Conservation (phyloP, 2,329 filamentous ascomycete genomes). For the Aspergillus flavus region DNA sequence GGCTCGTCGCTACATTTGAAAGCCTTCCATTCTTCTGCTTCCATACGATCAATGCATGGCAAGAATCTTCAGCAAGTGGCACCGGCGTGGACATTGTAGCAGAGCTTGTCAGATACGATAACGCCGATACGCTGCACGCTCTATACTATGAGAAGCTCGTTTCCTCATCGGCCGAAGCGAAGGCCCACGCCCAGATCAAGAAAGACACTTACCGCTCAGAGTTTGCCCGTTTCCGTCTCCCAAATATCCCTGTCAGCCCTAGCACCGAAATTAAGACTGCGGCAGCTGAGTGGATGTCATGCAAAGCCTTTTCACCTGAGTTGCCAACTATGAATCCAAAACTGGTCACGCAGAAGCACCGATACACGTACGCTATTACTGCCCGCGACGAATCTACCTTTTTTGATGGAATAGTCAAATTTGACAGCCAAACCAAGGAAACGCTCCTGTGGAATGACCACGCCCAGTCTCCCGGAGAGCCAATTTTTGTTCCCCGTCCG, state of each 20-base stretch:
- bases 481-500: slow-evolving; percentile 53
- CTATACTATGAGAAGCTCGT: slow-evolving; percentile 73
- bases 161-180: slow-evolving; percentile 55
- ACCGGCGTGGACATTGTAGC: slow-evolving; percentile 58
- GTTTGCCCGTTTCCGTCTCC: slow-evolving; percentile 43
- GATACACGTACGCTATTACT: slow-evolving; percentile 53
- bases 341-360: slow-evolving; percentile 47
- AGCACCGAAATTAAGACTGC: slow-evolving; percentile 18
- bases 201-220: slow-evolving; percentile 33
- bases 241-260: slow-evolving; percentile 30
- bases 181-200: slow-evolving; percentile 29
- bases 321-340: slow-evolving; percentile 55
- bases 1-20: slow-evolving; percentile 70
- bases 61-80: slow-evolving; percentile 52
- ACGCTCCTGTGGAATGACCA: slow-evolving; percentile 48
- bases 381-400: slow-evolving; percentile 53
- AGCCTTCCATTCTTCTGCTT: slow-evolving; percentile 75
- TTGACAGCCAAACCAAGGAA: slow-evolving; percentile 50
- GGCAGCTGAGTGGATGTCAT: slow-evolving; percentile 30
- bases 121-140: slow-evolving; percentile 63
- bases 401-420: slow-evolving; percentile 56
- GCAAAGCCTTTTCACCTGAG: slow-evolving; percentile 40
- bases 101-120: slow-evolving; percentile 67
- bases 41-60: slow-evolving; percentile 77
- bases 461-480: slow-evolving; percentile 56